These are phyloP conservation scores for Westerdykella aurantiaca DNA, from an alignment of 2,329 filamentous ascomycete species.

Conservation along the genomic window DNA sequence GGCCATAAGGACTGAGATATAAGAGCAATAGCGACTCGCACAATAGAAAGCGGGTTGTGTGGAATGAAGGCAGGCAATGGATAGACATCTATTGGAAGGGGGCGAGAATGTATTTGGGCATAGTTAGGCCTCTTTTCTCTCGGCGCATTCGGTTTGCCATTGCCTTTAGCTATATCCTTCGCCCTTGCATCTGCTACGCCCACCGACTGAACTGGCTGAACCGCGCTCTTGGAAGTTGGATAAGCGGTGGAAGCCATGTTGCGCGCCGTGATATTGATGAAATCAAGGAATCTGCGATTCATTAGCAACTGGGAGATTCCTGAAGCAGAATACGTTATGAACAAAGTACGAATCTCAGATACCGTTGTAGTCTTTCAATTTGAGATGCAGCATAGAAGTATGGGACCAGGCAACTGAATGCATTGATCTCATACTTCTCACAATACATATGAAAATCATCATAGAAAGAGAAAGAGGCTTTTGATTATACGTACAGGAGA, in stretches of 20 bases:
- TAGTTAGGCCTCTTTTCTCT: conserved; percentile 50
- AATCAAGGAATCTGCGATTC: not conserved
- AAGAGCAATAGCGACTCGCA: conserved; percentile 75
- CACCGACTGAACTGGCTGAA: not conserved
- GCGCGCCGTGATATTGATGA: not conserved
- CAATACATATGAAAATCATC: conserved; percentile 25
- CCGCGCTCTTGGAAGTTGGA: not conserved
- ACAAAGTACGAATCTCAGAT: conserved; percentile 23
- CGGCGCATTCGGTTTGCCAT: conserved; percentile 7
- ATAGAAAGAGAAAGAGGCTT: conserved; percentile 5
- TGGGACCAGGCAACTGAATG: conserved; percentile 30
- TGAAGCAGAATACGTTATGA: not conserved
- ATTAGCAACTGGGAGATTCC: not conserved
- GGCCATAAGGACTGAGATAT: conserved; percentile 63
- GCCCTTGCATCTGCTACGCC: not conserved
- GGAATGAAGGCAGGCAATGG: conserved; percentile 85
- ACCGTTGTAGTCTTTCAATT: conserved; percentile 37
- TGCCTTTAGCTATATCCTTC: not conserved
- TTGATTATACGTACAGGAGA: not conserved
- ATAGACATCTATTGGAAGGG: conserved; percentile 73
- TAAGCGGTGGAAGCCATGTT: not conserved
- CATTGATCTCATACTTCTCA: conserved; percentile 15
- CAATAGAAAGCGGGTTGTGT: conserved; percentile 81
- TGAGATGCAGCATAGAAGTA: conserved; percentile 27
- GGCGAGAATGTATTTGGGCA: conserved; percentile 71